A percentile compares a stretch with the other conserved stretches of the same genome.
Conservation (phyloP, 1,284 basidiomycete species). For the Anthracocystis panici-leucophaei region DNA sequence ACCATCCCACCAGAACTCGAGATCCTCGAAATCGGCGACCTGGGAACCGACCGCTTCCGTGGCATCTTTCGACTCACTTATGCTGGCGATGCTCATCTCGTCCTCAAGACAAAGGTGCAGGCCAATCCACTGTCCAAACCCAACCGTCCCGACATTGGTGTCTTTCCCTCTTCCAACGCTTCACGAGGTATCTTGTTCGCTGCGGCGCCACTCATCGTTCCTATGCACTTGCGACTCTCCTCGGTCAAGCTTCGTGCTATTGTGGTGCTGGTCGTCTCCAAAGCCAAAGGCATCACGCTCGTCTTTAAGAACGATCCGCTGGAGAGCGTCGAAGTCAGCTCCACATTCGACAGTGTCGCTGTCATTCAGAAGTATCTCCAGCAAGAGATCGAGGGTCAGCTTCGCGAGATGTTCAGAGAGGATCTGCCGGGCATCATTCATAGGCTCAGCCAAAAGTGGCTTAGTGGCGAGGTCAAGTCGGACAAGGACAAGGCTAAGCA, state of each 20-base stretch:
- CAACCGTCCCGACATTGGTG: constrained; percentile 46
- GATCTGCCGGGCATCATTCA: constrained; percentile 98
- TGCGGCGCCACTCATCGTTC: constrained; percentile 74
- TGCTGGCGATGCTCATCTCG: constrained; percentile 93
- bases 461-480: constrained; percentile 69
- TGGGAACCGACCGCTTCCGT: constrained; percentile 93
- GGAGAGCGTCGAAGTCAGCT: constrained; percentile 96
- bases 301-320: constrained; percentile 99
- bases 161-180: constrained; percentile 58
- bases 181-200: constrained; percentile 67
- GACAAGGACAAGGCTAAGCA: constrained; percentile 44
- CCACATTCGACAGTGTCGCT: constrained; percentile 96
- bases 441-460: constrained; percentile 92
- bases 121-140: constrained; percentile 87
- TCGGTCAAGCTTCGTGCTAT: constrained; percentile 93
- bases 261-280: constrained; percentile 95
- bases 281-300: constrained; percentile 94
- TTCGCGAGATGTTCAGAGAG: constrained; percentile 97
- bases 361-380: constrained; percentile 82
- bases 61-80: constrained; percentile 98
- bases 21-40: constrained; percentile 96
- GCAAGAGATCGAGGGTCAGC: constrained; percentile 91
- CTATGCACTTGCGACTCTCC: constrained; percentile 97
- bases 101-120: constrained; percentile 94
- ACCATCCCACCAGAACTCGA: constrained; percentile 97